Base-by-base conservation (phyloP, 345 rosid species). In the Melastoma malabathricum region DNA sequence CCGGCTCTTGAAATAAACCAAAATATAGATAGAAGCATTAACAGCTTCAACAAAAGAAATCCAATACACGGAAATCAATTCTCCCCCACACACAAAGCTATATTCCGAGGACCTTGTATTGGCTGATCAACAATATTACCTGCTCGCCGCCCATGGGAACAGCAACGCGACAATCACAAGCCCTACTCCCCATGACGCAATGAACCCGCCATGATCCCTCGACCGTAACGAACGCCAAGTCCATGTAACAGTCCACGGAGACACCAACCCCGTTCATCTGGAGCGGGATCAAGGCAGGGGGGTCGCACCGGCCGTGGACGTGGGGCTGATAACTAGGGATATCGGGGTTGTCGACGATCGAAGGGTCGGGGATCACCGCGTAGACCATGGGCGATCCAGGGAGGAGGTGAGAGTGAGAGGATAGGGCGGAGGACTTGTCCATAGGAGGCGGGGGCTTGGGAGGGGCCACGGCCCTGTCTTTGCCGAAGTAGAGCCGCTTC, bases 301-400 rank as follows among this genome's bases (percentile, higher is more conserved):
- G 95, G 50, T 86, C 87, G 60, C 89, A 86, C 64, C 84, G 67
- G 23, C 98, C 96, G 69, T 90, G 72, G 56, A 90, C 96, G 71
- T 90, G 78, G 13, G 98, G 98, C 81, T 90, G 98, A 66, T 90
- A 90, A 69, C 96, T 86, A 13, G 98, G 89, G 18, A 90, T 66
- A 52, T 86, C 96, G 6, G 98, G 98, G 60, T 90, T 86, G 53
- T 90, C 98, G 12, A 86, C 98, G 9, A 84, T 71, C 47, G 70
- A 74, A 41, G 98, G 98, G 65, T 90, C 80, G 39, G 68, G 47
- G 44, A 90, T 80, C 39, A 86, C 84, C 0, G 98, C 95, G 67
- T 90, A 90, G 0, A 77, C 83, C 89, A 84, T 87, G 4, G 96
- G 96, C 3, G 95, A 72, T 25, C 76, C 67, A 0, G 96, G 98